A percentile compares a stretch with the other conserved stretches of the same genome.
Conservation (phyloP, 1,284 basidiomycete species). For the Cryptococcus sp. region DNA sequence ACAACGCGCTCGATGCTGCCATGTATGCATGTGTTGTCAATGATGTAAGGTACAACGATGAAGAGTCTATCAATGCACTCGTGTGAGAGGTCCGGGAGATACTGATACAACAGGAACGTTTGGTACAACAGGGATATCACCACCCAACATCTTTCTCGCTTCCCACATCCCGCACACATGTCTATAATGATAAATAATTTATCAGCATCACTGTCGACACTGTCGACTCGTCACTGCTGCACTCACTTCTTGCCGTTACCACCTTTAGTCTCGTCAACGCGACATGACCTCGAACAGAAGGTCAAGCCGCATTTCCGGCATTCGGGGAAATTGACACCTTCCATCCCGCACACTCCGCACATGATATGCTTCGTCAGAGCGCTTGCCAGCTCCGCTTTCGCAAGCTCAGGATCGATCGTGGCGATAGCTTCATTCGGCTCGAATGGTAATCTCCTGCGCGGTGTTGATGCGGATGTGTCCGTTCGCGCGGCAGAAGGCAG, state of each 20-base stretch:
- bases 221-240: background rate
- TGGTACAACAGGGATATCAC: background rate
- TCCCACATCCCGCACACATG: slow-evolving; percentile 45
- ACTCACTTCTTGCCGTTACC: slow-evolving; percentile 46
- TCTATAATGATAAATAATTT: slow-evolving; percentile 6
- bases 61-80: no score
- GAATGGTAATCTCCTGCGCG: slow-evolving; percentile 25
- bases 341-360: slow-evolving; percentile 42
- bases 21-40: no score
- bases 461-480: slow-evolving; percentile 10
- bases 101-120: no score
- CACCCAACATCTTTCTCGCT: slow-evolving; percentile 22
- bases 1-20: no score
- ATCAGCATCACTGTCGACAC: background rate
- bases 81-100: no score
- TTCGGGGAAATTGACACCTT: slow-evolving; percentile 49
- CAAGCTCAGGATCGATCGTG: slow-evolving; percentile 42
- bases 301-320: slow-evolving; percentile 47
- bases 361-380: slow-evolving; percentile 45
- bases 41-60: background rate
- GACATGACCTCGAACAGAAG: slow-evolving; percentile 46
- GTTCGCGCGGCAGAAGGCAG: background rate
- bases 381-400: slow-evolving; percentile 40
- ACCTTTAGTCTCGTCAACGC: slow-evolving; percentile 39
- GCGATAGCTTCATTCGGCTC: slow-evolving; percentile 29